Base-by-base conservation (phyloP, 2,329 filamentous ascomycete species). In the Colletotrichum melonis region DNA sequence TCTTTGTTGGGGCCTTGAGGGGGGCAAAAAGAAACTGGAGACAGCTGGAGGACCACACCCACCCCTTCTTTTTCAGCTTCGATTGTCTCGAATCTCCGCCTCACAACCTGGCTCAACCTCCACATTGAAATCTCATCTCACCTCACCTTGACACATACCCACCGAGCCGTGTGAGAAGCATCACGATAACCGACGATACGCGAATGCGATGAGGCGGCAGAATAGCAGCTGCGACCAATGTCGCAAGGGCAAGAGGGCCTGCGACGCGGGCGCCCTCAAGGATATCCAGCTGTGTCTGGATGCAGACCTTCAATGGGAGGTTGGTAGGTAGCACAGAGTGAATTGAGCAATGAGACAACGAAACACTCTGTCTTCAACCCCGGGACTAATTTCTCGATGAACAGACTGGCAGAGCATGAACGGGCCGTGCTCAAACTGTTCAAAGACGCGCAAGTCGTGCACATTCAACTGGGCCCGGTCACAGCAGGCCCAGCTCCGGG, bases 361-460 rank as follows among this genome's bases (percentile, higher is more conserved):
- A 32, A 5, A 4, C 4, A 16, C 22, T 2, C n/a, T 3, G 6
- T 24, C 5, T 32, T 12, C 22, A 4, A 4, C 56, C 42, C 2
- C 24, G 9, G 11, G 11, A 58, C 57, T 55, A 62, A 55, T 42
- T 46, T 12, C 7, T 5, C 6, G 8, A 7, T 3, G 12, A 38
- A n/a, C 24, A 73, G 70, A 73, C 19, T 73, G 70, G 66, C 46
- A 73, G 16, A 42, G 32, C 60, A 12, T 63, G 11, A 32, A 22
- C 5, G 67, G 49, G 9, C 72, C 76, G 14, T 81, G 80, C 60
- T 78, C 79, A 0, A 81, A 81, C 16, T 81, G 80, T 35, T 66
- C 72, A 5, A 79, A 76, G 67, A 81, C 80, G 19, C 76, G 77
- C 7, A 81, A 81, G 57, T 74, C 72, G 11, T 81, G 80, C 16